phyloP scores from a whole-genome alignment of 2,329 filamentous ascomycete genomes.

The Cytospora leucostoma region DNA sequence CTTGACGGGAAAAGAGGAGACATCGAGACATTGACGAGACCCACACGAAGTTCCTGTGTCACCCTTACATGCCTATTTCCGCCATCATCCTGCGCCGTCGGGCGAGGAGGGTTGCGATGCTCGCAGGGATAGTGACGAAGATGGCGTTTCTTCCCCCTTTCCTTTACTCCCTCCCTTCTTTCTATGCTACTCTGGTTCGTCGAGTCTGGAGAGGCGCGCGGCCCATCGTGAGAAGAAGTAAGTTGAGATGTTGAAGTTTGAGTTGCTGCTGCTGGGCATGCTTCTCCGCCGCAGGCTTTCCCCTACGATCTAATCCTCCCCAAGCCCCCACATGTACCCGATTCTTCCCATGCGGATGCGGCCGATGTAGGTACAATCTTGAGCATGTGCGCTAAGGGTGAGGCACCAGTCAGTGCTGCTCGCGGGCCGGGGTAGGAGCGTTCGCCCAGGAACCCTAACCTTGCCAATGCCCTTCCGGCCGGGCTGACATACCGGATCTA shows the following conservation, averaged over 20 bases:
- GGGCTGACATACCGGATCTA: background rate
- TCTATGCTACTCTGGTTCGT: constrained; percentile 5
- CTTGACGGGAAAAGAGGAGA: background rate
- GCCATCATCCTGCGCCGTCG: background rate
- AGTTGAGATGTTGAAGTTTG: background rate
- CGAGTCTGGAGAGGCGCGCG: constrained; percentile 15
- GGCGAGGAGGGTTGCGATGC: background rate
- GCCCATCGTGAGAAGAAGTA: constrained; percentile 19
- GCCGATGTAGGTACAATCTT: background rate
- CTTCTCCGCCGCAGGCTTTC: background rate
- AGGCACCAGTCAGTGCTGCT: background rate
- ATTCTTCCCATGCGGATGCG: background rate
- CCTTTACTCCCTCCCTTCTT: background rate
- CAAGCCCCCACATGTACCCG: too few species aligned
- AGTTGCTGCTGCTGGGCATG: background rate
- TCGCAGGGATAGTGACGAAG: background rate
- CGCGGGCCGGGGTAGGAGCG: background rate
- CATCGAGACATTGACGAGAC: background rate
- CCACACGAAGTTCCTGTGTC: background rate
- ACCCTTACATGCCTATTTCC: background rate
- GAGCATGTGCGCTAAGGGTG: background rate
- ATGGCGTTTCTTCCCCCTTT: background rate
- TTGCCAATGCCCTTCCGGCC: background rate
- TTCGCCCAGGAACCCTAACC: background rate
- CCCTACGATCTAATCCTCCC: too few species aligned